These are phyloP conservation scores for Apophysomyces elegans DNA, from an alignment of 371 early-diverging fungal genomes.

Conservation along the genomic window DNA sequence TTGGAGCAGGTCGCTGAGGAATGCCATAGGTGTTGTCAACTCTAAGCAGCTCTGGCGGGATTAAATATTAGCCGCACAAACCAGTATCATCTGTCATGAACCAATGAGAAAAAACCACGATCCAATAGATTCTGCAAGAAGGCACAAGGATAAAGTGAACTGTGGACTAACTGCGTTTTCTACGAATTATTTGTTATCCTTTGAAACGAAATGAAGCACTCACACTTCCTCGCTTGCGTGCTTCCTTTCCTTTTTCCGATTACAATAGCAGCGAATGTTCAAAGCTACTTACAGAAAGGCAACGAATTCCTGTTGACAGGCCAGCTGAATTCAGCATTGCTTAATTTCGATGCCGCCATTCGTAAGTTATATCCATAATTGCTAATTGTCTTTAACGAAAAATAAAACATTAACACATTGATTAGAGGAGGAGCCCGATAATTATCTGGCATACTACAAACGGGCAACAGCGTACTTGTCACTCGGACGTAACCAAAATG, in stretches of 20 bases:
- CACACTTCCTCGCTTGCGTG: constrained; percentile 36
- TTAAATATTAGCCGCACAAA: neutral
- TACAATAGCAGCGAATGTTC: constrained; percentile 42
- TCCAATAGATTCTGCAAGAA: neutral
- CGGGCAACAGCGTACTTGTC: constrained; percentile 86
- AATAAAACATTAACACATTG: neutral
- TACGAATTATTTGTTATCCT: neutral
- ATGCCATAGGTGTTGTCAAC: constrained; percentile 1
- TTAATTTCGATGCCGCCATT: constrained; percentile 73
- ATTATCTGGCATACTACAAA: constrained; percentile 83
- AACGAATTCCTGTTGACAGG: constrained; percentile 61
- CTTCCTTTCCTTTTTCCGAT: constrained; percentile 31
- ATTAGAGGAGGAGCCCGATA: constrained; percentile 71
- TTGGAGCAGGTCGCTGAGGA: constrained; percentile 12
- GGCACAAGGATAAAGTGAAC: no score
- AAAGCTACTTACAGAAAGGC: constrained; percentile 68
- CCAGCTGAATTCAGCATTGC: constrained; percentile 67
- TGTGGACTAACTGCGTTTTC: no score
- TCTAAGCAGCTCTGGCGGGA: neutral
- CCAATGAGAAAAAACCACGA: constrained; percentile 6
- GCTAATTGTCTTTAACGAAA: neutral
- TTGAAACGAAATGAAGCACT: constrained; percentile 5
- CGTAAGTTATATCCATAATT: constrained; percentile 43
- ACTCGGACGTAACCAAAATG: constrained; percentile 70
- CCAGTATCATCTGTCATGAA: neutral